Percentiles rank a stretch among this genome's conserved stretches.
Conservation (phyloP, 2,329 filamentous ascomycete species). For the Colletotrichum scovillei region DNA sequence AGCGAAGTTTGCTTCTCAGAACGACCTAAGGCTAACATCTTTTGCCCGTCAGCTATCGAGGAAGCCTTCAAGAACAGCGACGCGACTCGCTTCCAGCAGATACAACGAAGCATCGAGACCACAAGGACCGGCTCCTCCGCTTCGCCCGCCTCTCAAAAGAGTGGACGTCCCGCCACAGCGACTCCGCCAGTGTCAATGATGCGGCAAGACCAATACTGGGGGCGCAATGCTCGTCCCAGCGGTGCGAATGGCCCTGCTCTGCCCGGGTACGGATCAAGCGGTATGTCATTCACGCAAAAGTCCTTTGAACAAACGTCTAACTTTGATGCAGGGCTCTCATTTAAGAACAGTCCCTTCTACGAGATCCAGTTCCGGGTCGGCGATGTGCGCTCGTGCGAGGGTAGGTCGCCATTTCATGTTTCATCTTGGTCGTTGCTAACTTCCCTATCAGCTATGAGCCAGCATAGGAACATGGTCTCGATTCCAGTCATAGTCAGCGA, state of each 20-base stretch:
- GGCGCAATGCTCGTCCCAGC: constrained; percentile 14
- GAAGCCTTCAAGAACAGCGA: constrained; percentile 51
- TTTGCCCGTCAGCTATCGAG: constrained; percentile 52
- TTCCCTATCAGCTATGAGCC: constrained; percentile 64
- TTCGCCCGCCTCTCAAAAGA: constrained; percentile 30
- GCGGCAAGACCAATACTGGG: constrained; percentile 24
- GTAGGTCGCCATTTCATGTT: constrained; percentile 59
- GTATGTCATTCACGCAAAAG: neutral
- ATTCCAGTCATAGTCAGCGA: constrained; percentile 62
- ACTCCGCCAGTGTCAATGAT: constrained; percentile 11
- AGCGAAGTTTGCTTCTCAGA: neutral
- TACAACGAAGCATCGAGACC: constrained; percentile 54
- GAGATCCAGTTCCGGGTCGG: constrained; percentile 74
- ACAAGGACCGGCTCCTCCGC: constrained; percentile 22
- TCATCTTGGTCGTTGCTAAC: constrained; percentile 21
- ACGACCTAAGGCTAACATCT: constrained; percentile 15
- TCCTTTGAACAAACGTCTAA: neutral
- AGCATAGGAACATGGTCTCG: constrained; percentile 61
- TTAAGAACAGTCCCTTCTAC: constrained; percentile 89
- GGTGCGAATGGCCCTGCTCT: constrained; percentile 14
- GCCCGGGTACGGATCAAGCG: constrained; percentile 16
- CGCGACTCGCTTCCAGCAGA: constrained; percentile 53
- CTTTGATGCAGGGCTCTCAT: constrained; percentile 39
- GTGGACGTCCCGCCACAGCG: constrained; percentile 14
- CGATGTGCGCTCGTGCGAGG: constrained; percentile 74